Percentiles rank a stretch among this genome's conserved stretches.
Conservation (phyloP, 2,329 filamentous ascomycete species). For the Dactylellina cionopaga region DNA sequence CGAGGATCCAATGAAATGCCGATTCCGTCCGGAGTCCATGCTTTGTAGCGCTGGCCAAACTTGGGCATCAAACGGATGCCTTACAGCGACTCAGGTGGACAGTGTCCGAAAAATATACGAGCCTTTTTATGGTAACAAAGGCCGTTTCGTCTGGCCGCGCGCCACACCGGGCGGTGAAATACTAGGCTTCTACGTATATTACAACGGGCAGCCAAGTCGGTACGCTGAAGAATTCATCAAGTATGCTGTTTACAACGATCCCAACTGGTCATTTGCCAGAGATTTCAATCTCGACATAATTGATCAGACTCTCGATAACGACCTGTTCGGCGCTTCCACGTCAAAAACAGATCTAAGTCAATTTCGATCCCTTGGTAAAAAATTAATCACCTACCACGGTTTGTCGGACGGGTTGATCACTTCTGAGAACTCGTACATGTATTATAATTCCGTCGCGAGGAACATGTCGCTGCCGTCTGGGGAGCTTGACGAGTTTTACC, state of each 20-base stretch:
- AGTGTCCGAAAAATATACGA: slow-evolving; percentile 58
- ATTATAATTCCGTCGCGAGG: slow-evolving; percentile 20
- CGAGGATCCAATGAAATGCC: too few relatives aligned
- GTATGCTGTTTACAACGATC: slow-evolving; percentile 62
- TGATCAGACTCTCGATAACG: slow-evolving; percentile 56
- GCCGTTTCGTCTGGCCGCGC: slow-evolving; percentile 57
- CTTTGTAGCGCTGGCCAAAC: slow-evolving; percentile 55
- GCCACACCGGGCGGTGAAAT: slow-evolving; percentile 12
- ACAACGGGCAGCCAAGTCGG: neutral
- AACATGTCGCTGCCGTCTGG: neutral
- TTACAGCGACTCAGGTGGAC: slow-evolving; percentile 58
- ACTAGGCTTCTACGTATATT: slow-evolving; percentile 1
- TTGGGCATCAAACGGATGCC: slow-evolving; percentile 53
- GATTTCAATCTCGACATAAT: slow-evolving; percentile 61
- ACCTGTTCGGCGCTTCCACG: slow-evolving; percentile 61
- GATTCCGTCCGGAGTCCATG: slow-evolving; percentile 58
- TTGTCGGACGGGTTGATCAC: slow-evolving; percentile 27
- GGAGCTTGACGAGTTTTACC: slow-evolving; percentile 58
- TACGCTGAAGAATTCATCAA: slow-evolving; percentile 60
- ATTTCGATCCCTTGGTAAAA: slow-evolving; percentile 61
- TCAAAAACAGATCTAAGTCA: slow-evolving; percentile 59
- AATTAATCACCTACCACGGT: slow-evolving; percentile 65
- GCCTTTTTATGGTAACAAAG: slow-evolving; percentile 58
- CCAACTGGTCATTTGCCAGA: slow-evolving; percentile 59
- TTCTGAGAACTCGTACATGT: slow-evolving; percentile 16